Conservation (phyloP, 1,139 yeast genomes). For the Yamadazyma sp. region DNA sequence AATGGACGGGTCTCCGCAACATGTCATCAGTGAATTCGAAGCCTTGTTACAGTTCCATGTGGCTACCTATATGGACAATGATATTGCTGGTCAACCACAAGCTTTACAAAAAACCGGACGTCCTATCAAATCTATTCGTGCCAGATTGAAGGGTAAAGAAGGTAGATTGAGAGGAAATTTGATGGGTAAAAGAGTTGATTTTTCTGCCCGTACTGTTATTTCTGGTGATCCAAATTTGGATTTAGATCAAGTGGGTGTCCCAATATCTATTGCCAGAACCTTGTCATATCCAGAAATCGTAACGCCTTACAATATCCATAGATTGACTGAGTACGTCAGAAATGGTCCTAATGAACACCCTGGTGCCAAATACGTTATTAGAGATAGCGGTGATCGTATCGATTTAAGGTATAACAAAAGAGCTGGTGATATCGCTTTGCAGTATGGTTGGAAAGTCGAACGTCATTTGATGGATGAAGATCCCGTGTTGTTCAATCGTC, state of each 20-base stretch:
- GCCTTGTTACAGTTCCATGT: constrained; percentile 94
- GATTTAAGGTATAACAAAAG: constrained; percentile 95
- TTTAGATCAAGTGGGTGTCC: constrained; percentile 98
- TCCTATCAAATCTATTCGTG: constrained; percentile 97
- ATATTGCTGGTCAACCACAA: constrained; percentile 99
- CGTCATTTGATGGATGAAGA: constrained; percentile 97
- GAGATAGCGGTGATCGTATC: constrained; percentile 98
- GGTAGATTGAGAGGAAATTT: constrained; percentile 97
- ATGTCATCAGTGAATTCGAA: constrained; percentile 95
- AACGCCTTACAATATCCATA: constrained; percentile 94
- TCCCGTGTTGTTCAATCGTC: constrained; percentile 97
- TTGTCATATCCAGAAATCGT: constrained; percentile 96
- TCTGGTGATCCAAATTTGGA: constrained; percentile 99
- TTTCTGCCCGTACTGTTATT: constrained; percentile 98
- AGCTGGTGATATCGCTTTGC: constrained; percentile 96
- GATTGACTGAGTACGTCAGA: constrained; percentile 87
- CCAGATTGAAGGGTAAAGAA: constrained; percentile 98
- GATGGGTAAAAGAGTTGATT: constrained; percentile 99
- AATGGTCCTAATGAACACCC: constrained; percentile 99
- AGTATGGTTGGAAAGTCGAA: constrained; percentile 99
- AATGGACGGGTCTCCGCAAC: constrained; percentile 98
- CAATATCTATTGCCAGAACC: constrained; percentile 93
- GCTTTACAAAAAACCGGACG: constrained; percentile 98
- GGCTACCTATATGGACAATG: constrained; percentile 99
- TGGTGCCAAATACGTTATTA: constrained; percentile 96